Percentiles rank a stretch among this genome's conserved stretches.
These are phyloP conservation scores for Paramecium biaurelia DNA, from an alignment of 73 alveolate species.

Conservation along the genomic window DNA sequence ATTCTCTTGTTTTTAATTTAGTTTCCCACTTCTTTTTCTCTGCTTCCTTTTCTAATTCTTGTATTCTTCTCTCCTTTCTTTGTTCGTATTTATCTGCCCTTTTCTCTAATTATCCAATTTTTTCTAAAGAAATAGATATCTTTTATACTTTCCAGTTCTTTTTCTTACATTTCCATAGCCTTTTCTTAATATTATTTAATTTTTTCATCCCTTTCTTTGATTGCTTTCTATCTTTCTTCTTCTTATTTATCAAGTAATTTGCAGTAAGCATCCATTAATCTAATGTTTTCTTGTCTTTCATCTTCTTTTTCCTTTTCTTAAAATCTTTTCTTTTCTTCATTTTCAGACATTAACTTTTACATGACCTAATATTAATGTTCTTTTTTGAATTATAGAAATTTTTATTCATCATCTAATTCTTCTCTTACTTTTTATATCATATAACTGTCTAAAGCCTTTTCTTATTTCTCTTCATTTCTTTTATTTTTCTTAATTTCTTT, in stretches of 20 bases:
- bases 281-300: slow-evolving; percentile 48
- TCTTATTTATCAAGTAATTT: slow-evolving; percentile 47
- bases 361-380: slow-evolving; percentile 55
- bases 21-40: slow-evolving; percentile 38
- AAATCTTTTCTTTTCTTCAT: slow-evolving; percentile 43
- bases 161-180: slow-evolving; percentile 42
- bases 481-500: slow-evolving; percentile 57
- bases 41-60: slow-evolving; percentile 51
- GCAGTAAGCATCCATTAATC: slow-evolving; percentile 66
- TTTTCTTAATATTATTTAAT: slow-evolving; percentile 35
- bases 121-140: neutral
- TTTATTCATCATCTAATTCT: slow-evolving; percentile 57
- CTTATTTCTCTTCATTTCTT: slow-evolving; percentile 57
- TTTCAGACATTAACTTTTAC: slow-evolving; percentile 61
- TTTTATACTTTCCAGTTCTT: slow-evolving; percentile 13
- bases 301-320: slow-evolving; percentile 15
- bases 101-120: slow-evolving; percentile 47
- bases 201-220: slow-evolving; percentile 58
- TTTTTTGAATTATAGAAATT: slow-evolving; percentile 33
- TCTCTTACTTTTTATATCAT: slow-evolving; percentile 57
- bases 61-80: slow-evolving; percentile 55
- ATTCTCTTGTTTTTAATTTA: slow-evolving; percentile 36
- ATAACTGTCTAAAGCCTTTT: slow-evolving; percentile 50
- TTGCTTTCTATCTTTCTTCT: slow-evolving; percentile 44
- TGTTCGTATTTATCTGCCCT: slow-evolving; percentile 57